Conservation (phyloP, 176 grass and related monocot genomes). For the Phyllostachys edulis region DNA sequence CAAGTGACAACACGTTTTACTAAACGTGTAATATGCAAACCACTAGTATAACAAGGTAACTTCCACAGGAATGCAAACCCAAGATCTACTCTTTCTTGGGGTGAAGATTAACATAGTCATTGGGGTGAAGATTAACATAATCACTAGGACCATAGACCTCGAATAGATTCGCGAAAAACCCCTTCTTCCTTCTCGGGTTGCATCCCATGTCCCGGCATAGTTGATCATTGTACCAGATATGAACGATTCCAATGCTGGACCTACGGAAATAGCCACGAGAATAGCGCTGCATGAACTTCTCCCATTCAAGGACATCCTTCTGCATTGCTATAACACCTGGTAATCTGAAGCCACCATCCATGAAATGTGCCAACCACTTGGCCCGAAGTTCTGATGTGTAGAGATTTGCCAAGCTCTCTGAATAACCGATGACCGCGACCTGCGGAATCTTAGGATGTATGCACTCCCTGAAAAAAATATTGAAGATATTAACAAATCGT, state of each 20-base stretch:
- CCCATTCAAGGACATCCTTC: conserved; percentile 47
- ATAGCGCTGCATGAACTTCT: conserved; percentile 63
- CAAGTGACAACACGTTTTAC: too few species aligned
- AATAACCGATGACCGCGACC: conserved; percentile 53
- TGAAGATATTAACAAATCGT: neutral
- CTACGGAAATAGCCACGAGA: conserved; percentile 44
- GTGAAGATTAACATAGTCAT: conserved; percentile 50
- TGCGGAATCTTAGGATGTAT: conserved; percentile 66
- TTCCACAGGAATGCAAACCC: neutral
- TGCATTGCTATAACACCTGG: conserved; percentile 47
- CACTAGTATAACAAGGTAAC: too few species aligned
- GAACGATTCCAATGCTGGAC: conserved; percentile 40
- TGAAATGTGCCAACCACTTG: conserved; percentile 56
- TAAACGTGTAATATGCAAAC: too few species aligned
- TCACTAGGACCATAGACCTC: conserved; percentile 40
- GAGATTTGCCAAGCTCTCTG: conserved; percentile 59
- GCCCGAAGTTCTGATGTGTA: conserved; percentile 53
- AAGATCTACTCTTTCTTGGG: neutral
- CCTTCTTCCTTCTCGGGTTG: conserved; percentile 54
- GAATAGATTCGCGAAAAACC: conserved; percentile 40
- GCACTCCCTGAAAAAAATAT: conserved; percentile 39
- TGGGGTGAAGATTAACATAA: conserved; percentile 43
- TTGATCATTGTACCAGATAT: conserved; percentile 62
- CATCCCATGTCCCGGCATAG: conserved; percentile 65
- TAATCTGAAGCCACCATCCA: conserved; percentile 55